Base-by-base conservation (phyloP, 2,329 filamentous ascomycete genomes). In the Aspergillus pseudoviridinutans region DNA sequence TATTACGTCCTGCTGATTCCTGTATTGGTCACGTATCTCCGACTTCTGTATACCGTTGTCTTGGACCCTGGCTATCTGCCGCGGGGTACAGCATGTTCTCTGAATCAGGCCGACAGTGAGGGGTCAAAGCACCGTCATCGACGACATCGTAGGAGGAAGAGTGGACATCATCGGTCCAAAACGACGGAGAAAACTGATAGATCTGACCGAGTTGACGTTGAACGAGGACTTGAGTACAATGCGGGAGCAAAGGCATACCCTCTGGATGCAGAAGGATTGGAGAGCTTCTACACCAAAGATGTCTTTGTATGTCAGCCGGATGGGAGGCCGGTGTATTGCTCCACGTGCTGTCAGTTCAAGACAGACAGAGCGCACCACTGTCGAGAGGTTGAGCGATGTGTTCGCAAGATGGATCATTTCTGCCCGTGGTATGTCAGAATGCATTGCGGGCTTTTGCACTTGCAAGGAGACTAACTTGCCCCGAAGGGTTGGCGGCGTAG, bases 401-500 rank as follows among this genome's bases (percentile, higher is more conserved):
- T 96, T 24, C 79, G 83, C 44, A 94, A 94, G 68, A 94, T 97
- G 89, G 93, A 97, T 62, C 93, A 97, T 70, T 94, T 92, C 67
- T 99, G 94, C 68, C 94, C 93, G 0, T 97, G 87, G 85, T 81
- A 72, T 67, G 61, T 53, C 24, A 27, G 29, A 3, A 20, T 35
- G 3, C 6, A 14, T 27, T 6, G 50, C 7, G 10, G 22, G 12
- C 25, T 14, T 17, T 38, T 38, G 35, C 20, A 17, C 29, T 38
- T 8, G 55, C 29, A 29, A 28, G 66, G 25, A 47, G 44, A 64
- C 64, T 64, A 38, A 64, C 54, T 32, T 27, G n/a, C 28, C 27
- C 28, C 51, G 14, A 51, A 83, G 89, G 89, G 92, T 96, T n/a
- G 93, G 93, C 3, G 94, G 93, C 24, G 90, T 96, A 63, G 87